Conservation (phyloP, 1,284 basidiomycete genomes). For the Ceratobasidium papillatum region DNA sequence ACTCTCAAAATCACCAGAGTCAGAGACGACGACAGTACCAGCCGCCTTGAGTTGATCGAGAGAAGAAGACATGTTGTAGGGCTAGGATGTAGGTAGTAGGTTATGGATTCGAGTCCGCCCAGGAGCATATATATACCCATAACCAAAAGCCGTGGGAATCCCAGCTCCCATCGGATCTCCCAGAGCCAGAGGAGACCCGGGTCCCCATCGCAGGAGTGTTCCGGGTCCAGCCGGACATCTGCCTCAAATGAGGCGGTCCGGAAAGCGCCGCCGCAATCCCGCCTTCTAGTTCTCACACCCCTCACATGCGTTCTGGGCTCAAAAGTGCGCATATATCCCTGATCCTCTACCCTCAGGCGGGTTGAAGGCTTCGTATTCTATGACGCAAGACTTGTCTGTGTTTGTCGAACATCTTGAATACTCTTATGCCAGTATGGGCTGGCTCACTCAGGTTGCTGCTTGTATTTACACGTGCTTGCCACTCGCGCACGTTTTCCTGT, state of each 20-base stretch:
- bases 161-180: conserved; percentile 28
- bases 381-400: neutral
- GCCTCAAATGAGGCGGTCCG: conserved; percentile 16
- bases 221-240: conserved; percentile 2
- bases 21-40: conserved; percentile 94
- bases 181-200: neutral
- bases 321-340: conserved; percentile 1
- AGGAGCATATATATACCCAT: conserved; percentile 28
- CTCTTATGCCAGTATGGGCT: neutral
- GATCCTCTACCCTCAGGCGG: neutral
- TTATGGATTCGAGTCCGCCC: neutral
- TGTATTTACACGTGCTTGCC: neutral
- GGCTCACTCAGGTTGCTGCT: neutral
- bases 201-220: neutral
- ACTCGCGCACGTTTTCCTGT: neutral
- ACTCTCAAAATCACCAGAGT: conserved; percentile 90
- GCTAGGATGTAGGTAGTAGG: conserved; percentile 29
- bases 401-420: neutral
- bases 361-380: neutral
- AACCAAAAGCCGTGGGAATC: conserved; percentile 35
- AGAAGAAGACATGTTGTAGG: conserved; percentile 77
- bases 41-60: conserved; percentile 89
- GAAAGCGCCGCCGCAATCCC: conserved; percentile 11
- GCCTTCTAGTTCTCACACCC: conserved; percentile 8
- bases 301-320: neutral